These are phyloP conservation scores for Parasarocladium wereldwijsianum DNA, from an alignment of 2,329 filamentous ascomycete genomes.

Conservation along the genomic window DNA sequence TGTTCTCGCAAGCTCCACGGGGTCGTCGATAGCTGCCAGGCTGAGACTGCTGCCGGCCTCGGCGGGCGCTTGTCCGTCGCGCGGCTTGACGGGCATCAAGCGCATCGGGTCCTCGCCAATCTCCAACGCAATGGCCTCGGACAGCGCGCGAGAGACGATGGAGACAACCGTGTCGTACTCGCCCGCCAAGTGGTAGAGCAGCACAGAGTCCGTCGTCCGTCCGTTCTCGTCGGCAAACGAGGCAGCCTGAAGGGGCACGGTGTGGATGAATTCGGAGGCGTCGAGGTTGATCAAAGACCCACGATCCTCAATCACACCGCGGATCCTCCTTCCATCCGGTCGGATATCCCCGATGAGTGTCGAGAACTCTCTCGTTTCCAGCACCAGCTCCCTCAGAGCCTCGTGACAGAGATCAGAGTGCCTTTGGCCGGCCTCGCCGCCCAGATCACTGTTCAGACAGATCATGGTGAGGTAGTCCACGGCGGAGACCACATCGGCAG, in stretches of 20 bases:
- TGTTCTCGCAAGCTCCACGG: slow-evolving; percentile 41
- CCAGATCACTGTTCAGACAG: slow-evolving; percentile 77
- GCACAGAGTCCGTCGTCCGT: slow-evolving; percentile 80
- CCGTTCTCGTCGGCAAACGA: slow-evolving; percentile 90
- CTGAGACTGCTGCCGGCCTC: slow-evolving; percentile 41
- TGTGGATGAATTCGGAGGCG: slow-evolving; percentile 69
- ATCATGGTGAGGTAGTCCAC: slow-evolving; percentile 89
- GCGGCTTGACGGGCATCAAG: slow-evolving; percentile 66
- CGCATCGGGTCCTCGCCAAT: slow-evolving; percentile 69
- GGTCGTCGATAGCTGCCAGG: slow-evolving; percentile 44
- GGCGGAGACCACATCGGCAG: slow-evolving; percentile 74
- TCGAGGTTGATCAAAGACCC: slow-evolving; percentile 66
- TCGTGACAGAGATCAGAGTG: slow-evolving; percentile 81
- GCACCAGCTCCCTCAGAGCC: slow-evolving; percentile 78
- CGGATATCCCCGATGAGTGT: slow-evolving; percentile 84
- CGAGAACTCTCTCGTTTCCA: slow-evolving; percentile 95
- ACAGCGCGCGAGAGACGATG: slow-evolving; percentile 80
- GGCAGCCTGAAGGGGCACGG: slow-evolving; percentile 87
- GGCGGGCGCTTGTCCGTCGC: slow-evolving; percentile 24
- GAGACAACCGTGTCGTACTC: slow-evolving; percentile 91
- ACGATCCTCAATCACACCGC: slow-evolving; percentile 76
- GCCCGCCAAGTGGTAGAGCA: slow-evolving; percentile 86
- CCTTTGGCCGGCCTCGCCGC: slow-evolving; percentile 56
- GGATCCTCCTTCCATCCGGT: slow-evolving; percentile 70
- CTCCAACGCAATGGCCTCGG: slow-evolving; percentile 76